Evolutionary conservation across 345 rosid genomes (phyloP), one percentile per base, ranked within the genome.

Genomic region (Boechera retrofracta): DNA sequence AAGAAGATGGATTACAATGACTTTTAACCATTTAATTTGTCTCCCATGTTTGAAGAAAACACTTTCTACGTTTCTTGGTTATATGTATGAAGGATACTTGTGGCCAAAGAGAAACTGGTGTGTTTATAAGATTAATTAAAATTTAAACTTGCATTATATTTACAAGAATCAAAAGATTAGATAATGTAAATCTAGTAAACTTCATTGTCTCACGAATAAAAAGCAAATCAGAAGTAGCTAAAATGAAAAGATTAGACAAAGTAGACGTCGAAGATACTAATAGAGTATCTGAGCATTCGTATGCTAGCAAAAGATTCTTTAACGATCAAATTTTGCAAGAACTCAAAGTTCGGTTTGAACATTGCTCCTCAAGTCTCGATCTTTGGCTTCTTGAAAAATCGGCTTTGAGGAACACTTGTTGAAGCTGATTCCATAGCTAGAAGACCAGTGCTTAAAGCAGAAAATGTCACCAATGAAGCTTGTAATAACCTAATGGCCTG

Each of bases 1-100:
- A 66, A 54, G 89, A 77, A 64, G 84, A 82, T 56, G 84, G 86
- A 65, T 81, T 81, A 72, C 70, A 52, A 49, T 55, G 41, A 58
- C 62, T 31, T 18, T 45, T 59, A 33, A 44, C 13, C 26, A 9
- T 51, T 16, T 16, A 16, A 16, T 16, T 24, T 47, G 2, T 75
- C 8, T 65, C 1, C 11, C 41, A 9, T 15, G 65, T 64, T 16
- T 39, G 56, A 32, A 32, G 36, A 12, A 21, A 64, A 64, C 28
- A 54, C 12, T 61, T 72, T 24, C 33, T 0, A 53, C 2, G 29
- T 64, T 64, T 64, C 45, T 53, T 73, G 63, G 45, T 59, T 52
- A 31, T 47, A 21, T 58, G 10, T 45, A 33, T 54, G 53, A 41
- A 55, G 3, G 47, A 53, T 21, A 33, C 45, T 48, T 66, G 51